Base-by-base conservation (phyloP, 306 rosid genomes). In the Dryas alaskensis region DNA sequence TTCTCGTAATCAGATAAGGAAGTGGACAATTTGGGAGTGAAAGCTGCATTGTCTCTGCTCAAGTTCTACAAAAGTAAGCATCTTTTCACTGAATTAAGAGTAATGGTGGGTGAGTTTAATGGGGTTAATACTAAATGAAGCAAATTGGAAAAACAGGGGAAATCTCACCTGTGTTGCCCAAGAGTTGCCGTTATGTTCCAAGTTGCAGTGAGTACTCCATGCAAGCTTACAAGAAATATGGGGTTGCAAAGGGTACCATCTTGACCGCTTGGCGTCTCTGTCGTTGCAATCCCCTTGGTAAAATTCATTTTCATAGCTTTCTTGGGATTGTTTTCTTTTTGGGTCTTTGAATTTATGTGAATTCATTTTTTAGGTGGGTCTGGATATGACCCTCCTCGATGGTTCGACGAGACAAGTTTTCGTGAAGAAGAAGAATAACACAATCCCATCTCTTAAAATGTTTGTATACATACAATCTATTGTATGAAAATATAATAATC, bases 251-350 rank as follows among this genome's bases (percentile, higher is more conserved):
- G 86, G 98, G 98, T 42, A 82, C 92, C 0, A 59, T 86, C 67
- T 83, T 93, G 89, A 91, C 96, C 27, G 79, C 88, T 22, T 93
- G 94, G 89, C 97, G 98, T 40, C 60, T 91, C 16, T 91, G 96
- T 76, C 94, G 98, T 50, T 91, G 98, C 76, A 93, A 93, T 84
- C 98, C 98, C 17, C 85, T 93, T 68, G 98, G 97, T 93, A 89
- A 74, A 22, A 65, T 3, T 4, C 46, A 0, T 42, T 39, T 3
- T 47, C 40, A 13, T 51, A 39, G 62, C 66, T 70, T 17, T 55
- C 49, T 51, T 52, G 17, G 42, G 14, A 4, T 50, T 22, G 0
- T 22, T 14, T 27, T 72, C 13, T 9, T 67, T 62, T 47, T 69
- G 53, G 68, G 60, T 55, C 47, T 48, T 47, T 70, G 2, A 37